These are phyloP conservation scores for Ophiostoma piceae DNA, from an alignment of 2,329 filamentous ascomycete genomes.

Conservation along the genomic window DNA sequence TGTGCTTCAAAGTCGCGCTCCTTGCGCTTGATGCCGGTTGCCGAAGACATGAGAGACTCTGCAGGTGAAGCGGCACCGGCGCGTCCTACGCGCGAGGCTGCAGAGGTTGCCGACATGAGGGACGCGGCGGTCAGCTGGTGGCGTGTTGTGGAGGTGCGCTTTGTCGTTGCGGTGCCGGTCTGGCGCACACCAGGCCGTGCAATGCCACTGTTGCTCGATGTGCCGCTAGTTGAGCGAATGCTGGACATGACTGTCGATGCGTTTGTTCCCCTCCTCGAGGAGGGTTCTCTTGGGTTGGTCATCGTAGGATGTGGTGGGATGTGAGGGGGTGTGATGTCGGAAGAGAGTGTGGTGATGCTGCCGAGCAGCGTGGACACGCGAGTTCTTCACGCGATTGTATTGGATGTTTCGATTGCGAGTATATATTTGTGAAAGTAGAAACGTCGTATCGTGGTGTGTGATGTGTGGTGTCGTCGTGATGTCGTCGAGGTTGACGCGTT, in stretches of 20 bases:
- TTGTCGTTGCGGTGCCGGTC: slow-evolving; percentile 23
- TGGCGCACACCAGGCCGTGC: slow-evolving; percentile 32
- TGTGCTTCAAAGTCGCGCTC: slow-evolving; percentile 68
- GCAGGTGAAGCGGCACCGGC: slow-evolving; percentile 61
- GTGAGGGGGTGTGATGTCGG: background rate
- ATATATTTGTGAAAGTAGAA: background rate
- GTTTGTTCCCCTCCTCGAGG: slow-evolving; percentile 33
- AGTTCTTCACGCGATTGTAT: background rate
- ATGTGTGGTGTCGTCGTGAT: background rate
- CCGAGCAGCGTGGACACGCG: background rate
- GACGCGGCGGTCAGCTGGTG: slow-evolving; percentile 23
- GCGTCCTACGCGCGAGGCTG: slow-evolving; percentile 33
- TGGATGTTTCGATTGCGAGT: background rate
- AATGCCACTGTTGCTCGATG: slow-evolving; percentile 25
- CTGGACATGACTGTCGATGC: slow-evolving; percentile 26
- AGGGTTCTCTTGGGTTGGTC: slow-evolving; percentile 25
- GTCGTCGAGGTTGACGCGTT: slow-evolving; percentile 7
- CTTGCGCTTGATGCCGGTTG: slow-evolving; percentile 71
- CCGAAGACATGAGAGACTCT: slow-evolving; percentile 59
- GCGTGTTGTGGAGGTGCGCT: slow-evolving; percentile 28
- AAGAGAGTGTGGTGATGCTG: background rate
- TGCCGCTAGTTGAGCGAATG: slow-evolving; percentile 21
- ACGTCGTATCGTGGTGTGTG: background rate
- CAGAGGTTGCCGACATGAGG: slow-evolving; percentile 6
- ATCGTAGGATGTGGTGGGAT: slow-evolving; percentile 17